Base-by-base conservation (phyloP, 352 stramenopile species). In the Phytophthora sojae region DNA sequence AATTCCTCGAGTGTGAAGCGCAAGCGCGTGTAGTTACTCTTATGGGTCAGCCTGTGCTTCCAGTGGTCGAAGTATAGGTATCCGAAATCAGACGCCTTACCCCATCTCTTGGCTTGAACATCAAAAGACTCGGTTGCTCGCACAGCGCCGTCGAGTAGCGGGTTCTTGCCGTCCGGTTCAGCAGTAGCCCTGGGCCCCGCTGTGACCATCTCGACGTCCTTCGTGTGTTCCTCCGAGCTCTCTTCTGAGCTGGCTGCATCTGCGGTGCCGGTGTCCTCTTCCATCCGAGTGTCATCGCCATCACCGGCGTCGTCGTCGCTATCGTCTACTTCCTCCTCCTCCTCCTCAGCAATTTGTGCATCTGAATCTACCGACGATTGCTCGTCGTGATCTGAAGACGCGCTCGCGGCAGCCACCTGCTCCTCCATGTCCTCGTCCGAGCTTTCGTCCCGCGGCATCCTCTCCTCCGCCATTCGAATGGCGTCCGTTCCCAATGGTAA, bases 11-110 rank as follows among this genome's bases (percentile, higher is more conserved):
- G 79, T 37, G 81, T 71, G 21, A 61, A 11, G 19, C 82, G 82
- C 57, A 92, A 61, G 12, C 62, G 75, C 53, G 67, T 83, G 2
- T 81, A 47, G 37, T 69, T 71, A 17, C 68, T 71, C 11, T 62
- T n/a, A 9, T 80, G 14, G 9, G 76, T 76, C 8, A 60, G 29
- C 4, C 64, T 73, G 25, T 23, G 39, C 50, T 85, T 90, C 86
- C 86, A 93, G 55, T 92, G 82, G 26, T 79, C 58, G 51, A 89
- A 92, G 56, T 79, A 72, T n/a, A 78, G 39, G 30, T 81, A 86
- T n/a, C 15, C 7, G 4, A 29, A 14, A 44, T 14, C 1, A 30
- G 15, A 1, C 42, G 19, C 6, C 29, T 14, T 12, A 30, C 14
- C 19, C n/a, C 19, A 53, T 4, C 19, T 60, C 35, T 56, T 67